These are phyloP conservation scores for Kwoniella shandongensis DNA, from an alignment of 768 basidiomycete species.

Conservation along the genomic window DNA sequence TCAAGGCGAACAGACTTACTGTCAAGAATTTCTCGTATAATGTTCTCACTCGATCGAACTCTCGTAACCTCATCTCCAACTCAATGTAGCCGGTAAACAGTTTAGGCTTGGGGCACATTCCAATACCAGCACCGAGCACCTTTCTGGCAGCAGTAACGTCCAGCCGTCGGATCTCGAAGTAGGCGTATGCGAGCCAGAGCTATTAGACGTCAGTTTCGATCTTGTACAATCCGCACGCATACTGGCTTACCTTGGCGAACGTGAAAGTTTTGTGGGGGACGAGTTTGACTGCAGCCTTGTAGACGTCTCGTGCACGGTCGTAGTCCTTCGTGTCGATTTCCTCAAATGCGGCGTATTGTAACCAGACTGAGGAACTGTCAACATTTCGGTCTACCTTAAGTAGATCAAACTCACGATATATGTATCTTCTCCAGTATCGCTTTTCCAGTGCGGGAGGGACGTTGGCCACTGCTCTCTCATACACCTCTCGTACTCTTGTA, in stretches of 20 bases:
- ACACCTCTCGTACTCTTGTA: conserved; percentile 82
- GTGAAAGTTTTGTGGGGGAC: conserved; percentile 97
- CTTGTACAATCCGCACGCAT: background rate
- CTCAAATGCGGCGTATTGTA: conserved; percentile 94
- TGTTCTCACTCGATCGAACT: conserved; percentile 83
- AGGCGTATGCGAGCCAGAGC: conserved; percentile 87
- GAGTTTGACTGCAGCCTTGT: conserved; percentile 80
- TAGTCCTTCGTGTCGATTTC: conserved; percentile 95
- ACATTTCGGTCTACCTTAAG: background rate
- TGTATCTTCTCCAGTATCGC: conserved; percentile 63
- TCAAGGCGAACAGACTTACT: conserved; percentile 56
- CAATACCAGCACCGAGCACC: conserved; percentile 83
- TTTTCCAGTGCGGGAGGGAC: conserved; percentile 94
- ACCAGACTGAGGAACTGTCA: conserved; percentile 61
- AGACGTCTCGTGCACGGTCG: conserved; percentile 80
- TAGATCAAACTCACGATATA: conserved; percentile 37
- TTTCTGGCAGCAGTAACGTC: conserved; percentile 82
- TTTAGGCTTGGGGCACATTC: conserved; percentile 88
- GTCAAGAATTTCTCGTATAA: conserved; percentile 94
- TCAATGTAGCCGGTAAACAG: conserved; percentile 75
- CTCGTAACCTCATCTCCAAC: conserved; percentile 37
- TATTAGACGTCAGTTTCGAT: conserved; percentile 17
- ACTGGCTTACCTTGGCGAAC: conserved; percentile 70
- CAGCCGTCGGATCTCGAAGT: conserved; percentile 83
- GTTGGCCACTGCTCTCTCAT: conserved; percentile 91